Conservation (phyloP, 2,329 filamentous ascomycete species). For the Ceratocystis eucalypticola region DNA sequence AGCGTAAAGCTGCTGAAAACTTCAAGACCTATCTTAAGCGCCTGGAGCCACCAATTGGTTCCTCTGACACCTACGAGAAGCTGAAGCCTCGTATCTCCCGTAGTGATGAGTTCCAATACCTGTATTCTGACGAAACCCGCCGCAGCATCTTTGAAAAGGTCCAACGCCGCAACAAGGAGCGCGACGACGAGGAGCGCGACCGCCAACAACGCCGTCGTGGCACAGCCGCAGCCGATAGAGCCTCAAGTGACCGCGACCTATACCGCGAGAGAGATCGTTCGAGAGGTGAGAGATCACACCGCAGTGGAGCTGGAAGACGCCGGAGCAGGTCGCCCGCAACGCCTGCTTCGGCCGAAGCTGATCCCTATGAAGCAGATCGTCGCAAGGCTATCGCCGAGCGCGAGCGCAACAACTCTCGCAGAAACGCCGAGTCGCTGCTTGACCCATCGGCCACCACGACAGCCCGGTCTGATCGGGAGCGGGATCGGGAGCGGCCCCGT, state of each 20-base stretch:
- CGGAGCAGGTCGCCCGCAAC: constrained; percentile 56
- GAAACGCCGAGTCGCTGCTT: constrained; percentile 18
- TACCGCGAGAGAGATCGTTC: constrained; percentile 47
- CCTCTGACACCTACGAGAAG: constrained; percentile 77
- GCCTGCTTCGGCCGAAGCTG: constrained; percentile 43
- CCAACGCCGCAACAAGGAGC: constrained; percentile 78
- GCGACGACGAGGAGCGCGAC: constrained; percentile 71
- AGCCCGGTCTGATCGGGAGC: constrained; percentile 28
- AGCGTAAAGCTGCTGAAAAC: constrained; percentile 71
- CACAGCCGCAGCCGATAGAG: constrained; percentile 35
- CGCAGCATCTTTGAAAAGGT: constrained; percentile 82
- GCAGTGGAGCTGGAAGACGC: constrained; percentile 39
- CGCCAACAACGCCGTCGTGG: constrained; percentile 35
- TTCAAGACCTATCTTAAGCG: constrained; percentile 79
- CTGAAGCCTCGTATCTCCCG: constrained; percentile 67
- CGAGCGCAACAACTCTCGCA: constrained; percentile 61
- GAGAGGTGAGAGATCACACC: constrained; percentile 50
- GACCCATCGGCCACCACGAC: constrained; percentile 23
- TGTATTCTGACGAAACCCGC: constrained; percentile 71
- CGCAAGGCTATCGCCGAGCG: constrained; percentile 87
- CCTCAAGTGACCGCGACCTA: constrained; percentile 36
- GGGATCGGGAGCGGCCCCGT: constrained; percentile 20
- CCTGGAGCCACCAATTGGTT: constrained; percentile 66
- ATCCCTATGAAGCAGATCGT: constrained; percentile 90
- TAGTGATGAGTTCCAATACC: constrained; percentile 68